Percentiles rank a stretch among this genome's conserved stretches.
phyloP scores from a whole-genome alignment of 2,329 filamentous ascomycete genomes.

The Aspergillus persii region DNA sequence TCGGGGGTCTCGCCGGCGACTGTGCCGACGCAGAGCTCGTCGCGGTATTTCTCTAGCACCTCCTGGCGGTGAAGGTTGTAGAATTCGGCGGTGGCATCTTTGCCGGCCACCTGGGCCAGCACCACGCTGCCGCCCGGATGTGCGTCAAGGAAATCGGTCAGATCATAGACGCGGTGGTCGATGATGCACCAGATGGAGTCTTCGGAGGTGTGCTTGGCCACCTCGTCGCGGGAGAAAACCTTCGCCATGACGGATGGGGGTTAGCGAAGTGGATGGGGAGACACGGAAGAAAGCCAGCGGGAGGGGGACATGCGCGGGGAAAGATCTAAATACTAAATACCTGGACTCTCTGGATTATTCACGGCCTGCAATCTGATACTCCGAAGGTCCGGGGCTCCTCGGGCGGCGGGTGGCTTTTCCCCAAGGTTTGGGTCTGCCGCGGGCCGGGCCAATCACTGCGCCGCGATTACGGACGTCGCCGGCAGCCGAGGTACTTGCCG shows the following conservation, averaged over 20 bases:
- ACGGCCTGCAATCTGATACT: background rate
- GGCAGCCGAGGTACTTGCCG: constrained; percentile 16
- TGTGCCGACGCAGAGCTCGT: constrained; percentile 70
- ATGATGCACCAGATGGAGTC: constrained; percentile 81
- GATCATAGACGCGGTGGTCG: constrained; percentile 83
- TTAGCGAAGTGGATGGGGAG: background rate
- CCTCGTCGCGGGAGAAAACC: constrained; percentile 54
- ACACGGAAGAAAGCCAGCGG: background rate
- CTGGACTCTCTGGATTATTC: background rate
- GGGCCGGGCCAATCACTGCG: constrained; percentile 12
- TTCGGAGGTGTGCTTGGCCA: constrained; percentile 72
- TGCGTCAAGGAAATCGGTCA: constrained; percentile 79
- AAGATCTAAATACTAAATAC: background rate
- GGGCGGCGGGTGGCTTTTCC: background rate
- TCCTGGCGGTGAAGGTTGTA: constrained; percentile 92
- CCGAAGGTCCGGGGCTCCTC: background rate
- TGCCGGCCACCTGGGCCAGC: constrained; percentile 74
- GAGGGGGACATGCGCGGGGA: background rate
- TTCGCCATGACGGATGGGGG: constrained; percentile 19
- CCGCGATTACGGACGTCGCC: constrained; percentile 11
- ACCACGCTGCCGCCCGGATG: constrained; percentile 82
- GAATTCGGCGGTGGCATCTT: constrained; percentile 78
- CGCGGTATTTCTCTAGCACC: constrained; percentile 75
- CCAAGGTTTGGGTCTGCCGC: background rate
- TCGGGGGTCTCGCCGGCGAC: constrained; percentile 72